Evolutionary conservation across 257 asterid species (phyloP).

Genomic region (Handroanthus guayacan): DNA sequence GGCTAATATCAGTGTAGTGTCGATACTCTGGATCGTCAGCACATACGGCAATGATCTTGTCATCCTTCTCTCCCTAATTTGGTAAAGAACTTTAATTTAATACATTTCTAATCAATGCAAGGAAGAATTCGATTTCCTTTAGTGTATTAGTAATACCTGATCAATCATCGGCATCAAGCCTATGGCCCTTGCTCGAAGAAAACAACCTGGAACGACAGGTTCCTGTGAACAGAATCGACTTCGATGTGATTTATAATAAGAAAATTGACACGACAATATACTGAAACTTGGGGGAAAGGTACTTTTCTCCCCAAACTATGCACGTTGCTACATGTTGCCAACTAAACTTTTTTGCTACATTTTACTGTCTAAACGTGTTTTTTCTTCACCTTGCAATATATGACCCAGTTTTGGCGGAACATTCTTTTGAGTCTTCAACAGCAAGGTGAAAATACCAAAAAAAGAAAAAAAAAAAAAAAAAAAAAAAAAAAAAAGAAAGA

Average conservation of each 20-base stretch:
- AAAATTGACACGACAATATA: background rate
- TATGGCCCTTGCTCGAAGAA: constrained; percentile 69
- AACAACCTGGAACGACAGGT: constrained; percentile 68
- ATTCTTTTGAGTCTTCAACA: no score
- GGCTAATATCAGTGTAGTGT: constrained; percentile 58
- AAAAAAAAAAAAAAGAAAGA: no score
- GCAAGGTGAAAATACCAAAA: no score
- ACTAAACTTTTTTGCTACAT: no score
- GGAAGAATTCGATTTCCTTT: background rate
- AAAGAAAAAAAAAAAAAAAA: no score
- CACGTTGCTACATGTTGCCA: no score
- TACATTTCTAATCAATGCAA: background rate
- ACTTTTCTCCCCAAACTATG: no score
- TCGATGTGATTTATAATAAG: background rate
- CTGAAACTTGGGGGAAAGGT: no score
- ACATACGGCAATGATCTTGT: constrained; percentile 72
- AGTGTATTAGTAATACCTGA: constrained; percentile 49
- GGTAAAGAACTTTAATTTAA: background rate
- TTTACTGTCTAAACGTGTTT: no score
- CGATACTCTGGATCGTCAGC: constrained; percentile 77
- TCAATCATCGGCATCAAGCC: constrained; percentile 80
- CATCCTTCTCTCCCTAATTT: constrained; percentile 67
- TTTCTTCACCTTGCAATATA: background rate
- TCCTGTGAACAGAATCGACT: constrained; percentile 41
- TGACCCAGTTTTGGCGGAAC: background rate